Base-by-base conservation (phyloP, 306 rosid genomes). In the Acacia acuminata region DNA sequence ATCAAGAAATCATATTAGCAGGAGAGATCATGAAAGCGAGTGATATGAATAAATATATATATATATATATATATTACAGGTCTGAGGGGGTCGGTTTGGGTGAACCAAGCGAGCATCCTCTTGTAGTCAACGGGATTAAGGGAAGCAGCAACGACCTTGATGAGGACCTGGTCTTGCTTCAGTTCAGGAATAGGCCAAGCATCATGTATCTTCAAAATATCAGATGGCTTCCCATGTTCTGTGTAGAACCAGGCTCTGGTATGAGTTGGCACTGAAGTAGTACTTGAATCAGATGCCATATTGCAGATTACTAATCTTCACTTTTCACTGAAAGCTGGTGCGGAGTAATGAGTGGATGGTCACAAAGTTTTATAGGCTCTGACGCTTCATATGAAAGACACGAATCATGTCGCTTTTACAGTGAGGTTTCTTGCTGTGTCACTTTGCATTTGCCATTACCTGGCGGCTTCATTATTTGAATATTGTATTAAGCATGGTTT, bases 141-240 rank as follows among this genome's bases (percentile, higher is more conserved):
- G 15, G 92, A 15, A 1, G 90, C 91, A 36, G 94, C 94, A 63
- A 67, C 84, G 9, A 91, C 90, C 77, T 89, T 89, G 76, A 90
- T 38, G 16, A 90, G 87, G 2, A 87, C 87, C 72, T 90, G 91
- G 11, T 90, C 78, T 22, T 88, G 83, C 25, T 34, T 71, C 3
- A 85, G 51, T 68, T 78, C 66, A 10, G 87, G 51, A n/a, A 86
- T 87, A 5, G 77, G 15, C 90, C 2, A 88, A 68, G 61, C 85
- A 83, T 43, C 44, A 2, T 7, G 43, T 20, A 30, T 32, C 43
- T 67, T 67, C 72, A 90, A 84, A 65, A 90, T 89, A 34, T 90
- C 89, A 2, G 82, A 55, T 8, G 88, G 34, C 14, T 77, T 83
- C 24, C 92, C 91, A 17, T 78, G 84, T 30, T 87, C 88, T 7